Percentiles rank a stretch among this genome's conserved stretches.
These are phyloP conservation scores for Artomyces pyxidatus DNA, from an alignment of 768 basidiomycete genomes.

Conservation along the genomic window DNA sequence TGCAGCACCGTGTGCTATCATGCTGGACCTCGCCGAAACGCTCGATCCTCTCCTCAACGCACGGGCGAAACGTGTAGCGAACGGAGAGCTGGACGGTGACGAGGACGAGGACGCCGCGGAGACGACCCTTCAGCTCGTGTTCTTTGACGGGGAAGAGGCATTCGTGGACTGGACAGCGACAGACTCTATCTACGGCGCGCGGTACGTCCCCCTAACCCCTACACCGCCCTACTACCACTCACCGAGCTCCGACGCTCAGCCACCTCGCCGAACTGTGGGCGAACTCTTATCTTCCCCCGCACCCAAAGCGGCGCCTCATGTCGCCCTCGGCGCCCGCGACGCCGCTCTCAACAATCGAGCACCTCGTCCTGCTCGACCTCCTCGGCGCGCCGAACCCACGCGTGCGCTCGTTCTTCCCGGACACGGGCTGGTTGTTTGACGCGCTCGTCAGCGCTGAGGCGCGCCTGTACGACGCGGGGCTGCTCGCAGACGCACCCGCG, in stretches of 20 bases:
- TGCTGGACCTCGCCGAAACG: constrained; percentile 86
- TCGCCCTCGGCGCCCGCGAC: constrained; percentile 36
- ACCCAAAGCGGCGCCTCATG: constrained; percentile 50
- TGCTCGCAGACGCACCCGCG: constrained; percentile 32
- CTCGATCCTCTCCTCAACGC: constrained; percentile 65
- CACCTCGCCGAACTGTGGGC: constrained; percentile 88
- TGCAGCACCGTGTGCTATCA: constrained; percentile 89
- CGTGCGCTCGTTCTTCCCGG: constrained; percentile 74
- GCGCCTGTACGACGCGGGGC: constrained; percentile 60
- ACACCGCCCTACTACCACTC: background rate
- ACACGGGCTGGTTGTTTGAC: constrained; percentile 93
- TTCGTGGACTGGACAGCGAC: constrained; percentile 82
- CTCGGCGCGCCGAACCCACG: constrained; percentile 70
- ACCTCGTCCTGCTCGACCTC: constrained; percentile 88
- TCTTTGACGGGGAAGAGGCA: constrained; percentile 98
- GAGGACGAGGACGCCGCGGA: constrained; percentile 76
- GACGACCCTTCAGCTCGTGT: constrained; percentile 85
- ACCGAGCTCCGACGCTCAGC: constrained; percentile 30
- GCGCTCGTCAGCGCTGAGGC: constrained; percentile 63
- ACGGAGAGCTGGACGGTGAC: constrained; percentile 38
- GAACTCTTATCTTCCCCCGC: constrained; percentile 52
- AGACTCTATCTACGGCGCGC: constrained; percentile 93
- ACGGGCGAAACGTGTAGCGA: constrained; percentile 45
- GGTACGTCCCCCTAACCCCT: constrained; percentile 37
- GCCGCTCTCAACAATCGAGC: constrained; percentile 74